Conservation (phyloP, 352 stramenopile genomes). For the Phytopythium montanum region DNA sequence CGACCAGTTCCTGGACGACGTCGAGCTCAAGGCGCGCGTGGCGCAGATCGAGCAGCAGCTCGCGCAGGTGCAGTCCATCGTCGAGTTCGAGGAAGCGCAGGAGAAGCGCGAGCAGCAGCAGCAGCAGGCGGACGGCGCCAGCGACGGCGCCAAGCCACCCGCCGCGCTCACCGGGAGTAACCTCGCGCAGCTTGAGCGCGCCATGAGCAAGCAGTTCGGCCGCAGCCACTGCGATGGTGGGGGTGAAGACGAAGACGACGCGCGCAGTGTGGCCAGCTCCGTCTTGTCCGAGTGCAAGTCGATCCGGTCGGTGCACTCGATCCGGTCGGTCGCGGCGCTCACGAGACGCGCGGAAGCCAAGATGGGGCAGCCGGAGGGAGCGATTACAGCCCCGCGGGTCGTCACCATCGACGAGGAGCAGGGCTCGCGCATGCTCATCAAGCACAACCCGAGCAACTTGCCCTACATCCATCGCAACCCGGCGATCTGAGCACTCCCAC, state of each 20-base stretch:
- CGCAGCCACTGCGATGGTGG: constrained; percentile 12
- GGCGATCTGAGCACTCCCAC: constrained; percentile 74
- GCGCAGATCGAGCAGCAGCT: constrained; percentile 90
- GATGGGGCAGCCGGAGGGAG: constrained; percentile 26
- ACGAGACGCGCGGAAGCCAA: constrained; percentile 74
- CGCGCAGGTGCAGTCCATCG: constrained; percentile 81
- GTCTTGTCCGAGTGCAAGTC: constrained; percentile 87
- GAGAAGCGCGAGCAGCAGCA: constrained; percentile 87
- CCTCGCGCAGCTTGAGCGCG: constrained; percentile 36
- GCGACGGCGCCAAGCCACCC: constrained; percentile 40
- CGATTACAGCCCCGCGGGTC: constrained; percentile 63
- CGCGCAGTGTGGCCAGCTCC: constrained; percentile 57
- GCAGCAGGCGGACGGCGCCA: constrained; percentile 61
- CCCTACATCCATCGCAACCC: constrained; percentile 95
- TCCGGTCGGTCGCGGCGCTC: constrained; percentile 71
- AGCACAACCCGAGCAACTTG: constrained; percentile 88
- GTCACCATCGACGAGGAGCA: constrained; percentile 90
- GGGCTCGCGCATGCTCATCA: constrained; percentile 84
- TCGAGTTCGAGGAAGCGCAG: constrained; percentile 71
- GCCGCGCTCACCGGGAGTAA: constrained; percentile 48
- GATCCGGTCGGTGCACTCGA: constrained; percentile 81
- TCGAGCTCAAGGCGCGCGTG: constrained; percentile 80
- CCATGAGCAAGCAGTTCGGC: constrained; percentile 17
- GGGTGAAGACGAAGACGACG: constrained; percentile 55
- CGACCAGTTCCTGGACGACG: constrained; percentile 94